Base-by-base conservation (phyloP, 2,329 filamentous ascomycete genomes). In the Graphiopsis chlorocephala region DNA sequence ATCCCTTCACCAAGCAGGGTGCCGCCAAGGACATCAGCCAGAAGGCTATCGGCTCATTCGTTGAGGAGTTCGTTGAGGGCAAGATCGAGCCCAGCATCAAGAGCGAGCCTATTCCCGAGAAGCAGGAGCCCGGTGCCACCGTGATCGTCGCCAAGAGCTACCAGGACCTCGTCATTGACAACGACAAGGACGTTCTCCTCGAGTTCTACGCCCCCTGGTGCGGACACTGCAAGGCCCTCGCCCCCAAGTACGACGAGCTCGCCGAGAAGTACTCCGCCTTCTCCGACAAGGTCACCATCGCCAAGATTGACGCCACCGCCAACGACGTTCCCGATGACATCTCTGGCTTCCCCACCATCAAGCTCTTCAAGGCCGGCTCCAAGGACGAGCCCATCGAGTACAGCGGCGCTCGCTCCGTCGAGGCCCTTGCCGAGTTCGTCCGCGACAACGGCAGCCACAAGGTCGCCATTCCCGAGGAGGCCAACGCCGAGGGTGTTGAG, bases 271-370 rank as follows among this genome's bases (percentile, higher is more conserved):
- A 84, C 78, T 77, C 79, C 69, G 76, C 81, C 29, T 76, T 81
- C 71, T 70, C 78, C 47, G 83, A 83, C 74, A 84, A 88, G 84
- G 87, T 86, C 80, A 85, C 81, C 73, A 87, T 87, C 84, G 90
- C 83, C 81, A 99, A 99, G 90, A 90, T 99, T 72, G 95, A 99
- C 76, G 95, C 95, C 66, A 99, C 95, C 68, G 81, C 83, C 82
- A 99, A 99, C 84, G 95, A 99, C 74, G 92, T 98, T 65, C 95
- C 95, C 65, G 94, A 98, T 80, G 92, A 97, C 83, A 92, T 99
- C 76, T 87, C 92, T 80, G 95, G 95, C 69, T 99, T 99, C 90
- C 95, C 95, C 65, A 99, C 95, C 79, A 97, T 99, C 87, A 98
- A 98, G 87, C 87, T 99, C 72, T 99, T 88, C 90, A 87, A 92